Evolutionary conservation across 164 flowering plant genomes (phyloP).

Genomic region (Chimonanthus salicifolius): DNA sequence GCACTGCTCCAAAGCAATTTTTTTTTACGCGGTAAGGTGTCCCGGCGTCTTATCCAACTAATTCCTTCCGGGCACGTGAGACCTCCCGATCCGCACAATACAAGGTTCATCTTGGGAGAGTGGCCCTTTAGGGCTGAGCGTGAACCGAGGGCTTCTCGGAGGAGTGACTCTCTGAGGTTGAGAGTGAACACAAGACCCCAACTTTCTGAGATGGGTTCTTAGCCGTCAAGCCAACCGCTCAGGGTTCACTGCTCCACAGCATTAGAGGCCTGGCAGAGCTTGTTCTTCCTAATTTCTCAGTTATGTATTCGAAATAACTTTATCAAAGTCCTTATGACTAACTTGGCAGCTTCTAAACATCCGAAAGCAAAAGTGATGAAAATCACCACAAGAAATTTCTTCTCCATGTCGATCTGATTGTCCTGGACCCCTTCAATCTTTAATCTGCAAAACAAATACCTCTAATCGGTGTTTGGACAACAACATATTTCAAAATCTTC

Average conservation of each 20-base stretch:
- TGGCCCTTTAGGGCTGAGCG: too few species aligned
- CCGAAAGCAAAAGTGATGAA: constrained; percentile 52
- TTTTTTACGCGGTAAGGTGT: too few species aligned
- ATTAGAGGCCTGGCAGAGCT: constrained; percentile 48
- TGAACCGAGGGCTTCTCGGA: too few species aligned
- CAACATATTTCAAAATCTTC: neutral
- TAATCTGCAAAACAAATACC: constrained; percentile 41
- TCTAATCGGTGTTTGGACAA: neutral
- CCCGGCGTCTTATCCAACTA: too few species aligned
- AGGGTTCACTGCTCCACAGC: constrained; percentile 24
- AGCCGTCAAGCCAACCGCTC: too few species aligned
- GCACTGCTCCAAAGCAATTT: constrained; percentile 29
- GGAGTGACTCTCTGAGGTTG: too few species aligned
- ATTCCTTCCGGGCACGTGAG: too few species aligned
- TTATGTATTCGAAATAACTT: constrained; percentile 35
- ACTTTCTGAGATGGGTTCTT: too few species aligned
- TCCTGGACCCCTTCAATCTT: constrained; percentile 46
- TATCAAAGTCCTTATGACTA: constrained; percentile 34
- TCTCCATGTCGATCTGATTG: constrained; percentile 56
- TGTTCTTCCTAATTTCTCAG: constrained; percentile 57
- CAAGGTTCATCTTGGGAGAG: too few species aligned
- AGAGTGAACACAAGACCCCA: too few species aligned
- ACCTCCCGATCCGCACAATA: too few species aligned
- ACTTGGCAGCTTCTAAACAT: constrained; percentile 37
- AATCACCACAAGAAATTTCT: constrained; percentile 56